Evolutionary conservation across 306 rosid genomes (phyloP).

Genomic region (Alnus glutinosa): DNA sequence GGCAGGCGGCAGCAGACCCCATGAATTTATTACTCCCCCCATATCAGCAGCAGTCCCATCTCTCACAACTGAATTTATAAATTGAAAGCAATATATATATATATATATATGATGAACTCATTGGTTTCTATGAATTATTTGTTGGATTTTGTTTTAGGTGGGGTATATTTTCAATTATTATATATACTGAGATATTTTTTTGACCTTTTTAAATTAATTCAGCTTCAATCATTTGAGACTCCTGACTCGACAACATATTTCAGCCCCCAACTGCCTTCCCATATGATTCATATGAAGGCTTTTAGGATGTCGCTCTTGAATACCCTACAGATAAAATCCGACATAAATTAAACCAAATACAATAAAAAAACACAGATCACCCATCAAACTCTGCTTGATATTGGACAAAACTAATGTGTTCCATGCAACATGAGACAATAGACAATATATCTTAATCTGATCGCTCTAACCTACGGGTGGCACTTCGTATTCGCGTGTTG

Average conservation of each 20-base stretch:
- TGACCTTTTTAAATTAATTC: conserved; percentile 22
- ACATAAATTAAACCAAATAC: no score
- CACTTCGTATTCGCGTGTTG: no score
- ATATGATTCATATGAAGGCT: background rate
- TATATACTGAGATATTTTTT: conserved; percentile 4
- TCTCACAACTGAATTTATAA: background rate
- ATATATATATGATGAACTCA: background rate
- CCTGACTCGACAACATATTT: conserved; percentile 27
- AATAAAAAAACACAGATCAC: no score
- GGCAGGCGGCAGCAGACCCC: background rate
- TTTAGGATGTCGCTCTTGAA: conserved; percentile 10
- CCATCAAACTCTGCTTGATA: no score
- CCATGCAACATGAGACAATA: no score
- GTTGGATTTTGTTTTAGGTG: conserved; percentile 22
- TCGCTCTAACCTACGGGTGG: no score
- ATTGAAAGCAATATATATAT: background rate
- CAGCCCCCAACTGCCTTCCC: conserved; percentile 19
- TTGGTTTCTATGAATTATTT: conserved; percentile 31
- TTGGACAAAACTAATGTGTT: no score
- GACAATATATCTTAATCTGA: no score
- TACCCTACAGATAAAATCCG: background rate
- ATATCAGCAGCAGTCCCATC: background rate
- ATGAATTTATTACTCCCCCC: background rate
- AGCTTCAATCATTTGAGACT: conserved; percentile 37
- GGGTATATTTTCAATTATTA: conserved; percentile 24